phyloP scores from a whole-genome alignment of 2,329 filamentous ascomycete species.

The Thielaviopsis ethacetica region DNA sequence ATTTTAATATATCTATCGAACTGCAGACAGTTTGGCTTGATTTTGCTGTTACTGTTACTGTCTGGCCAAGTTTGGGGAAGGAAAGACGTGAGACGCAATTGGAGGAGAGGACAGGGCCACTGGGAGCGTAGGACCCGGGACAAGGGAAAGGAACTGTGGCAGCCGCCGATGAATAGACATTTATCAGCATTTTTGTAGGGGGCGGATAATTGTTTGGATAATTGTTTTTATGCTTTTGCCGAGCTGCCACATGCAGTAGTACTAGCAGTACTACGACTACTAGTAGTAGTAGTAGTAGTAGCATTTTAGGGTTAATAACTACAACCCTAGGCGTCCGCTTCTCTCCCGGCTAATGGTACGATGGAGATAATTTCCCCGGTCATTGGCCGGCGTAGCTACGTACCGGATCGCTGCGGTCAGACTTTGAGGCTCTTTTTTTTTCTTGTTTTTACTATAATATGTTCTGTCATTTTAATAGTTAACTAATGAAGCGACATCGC shows the following conservation, averaged over 20 bases:
- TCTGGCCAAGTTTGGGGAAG: neutral
- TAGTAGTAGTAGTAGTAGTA: too few relatives aligned
- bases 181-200: neutral
- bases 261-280: too few relatives aligned
- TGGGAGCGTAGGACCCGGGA: neutral
- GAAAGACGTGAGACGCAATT: neutral
- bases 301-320: too few relatives aligned
- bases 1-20: too few relatives aligned
- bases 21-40: neutral
- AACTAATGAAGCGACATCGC: neutral
- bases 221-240: neutral
- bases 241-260: neutral
- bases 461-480: neutral
- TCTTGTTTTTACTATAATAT: neutral
- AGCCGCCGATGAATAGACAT: neutral
- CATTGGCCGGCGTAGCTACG: too few relatives aligned
- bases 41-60: neutral
- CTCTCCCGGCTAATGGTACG: too few relatives aligned
- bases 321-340: too few relatives aligned
- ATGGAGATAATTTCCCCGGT: too few relatives aligned
- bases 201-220: neutral
- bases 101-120: neutral
- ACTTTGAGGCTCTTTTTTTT: neutral
- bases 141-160: neutral
- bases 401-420: too few relatives aligned